Conservation (phyloP, 371 early-diverging fungal genomes). For the Gilbertella persicaria region DNA sequence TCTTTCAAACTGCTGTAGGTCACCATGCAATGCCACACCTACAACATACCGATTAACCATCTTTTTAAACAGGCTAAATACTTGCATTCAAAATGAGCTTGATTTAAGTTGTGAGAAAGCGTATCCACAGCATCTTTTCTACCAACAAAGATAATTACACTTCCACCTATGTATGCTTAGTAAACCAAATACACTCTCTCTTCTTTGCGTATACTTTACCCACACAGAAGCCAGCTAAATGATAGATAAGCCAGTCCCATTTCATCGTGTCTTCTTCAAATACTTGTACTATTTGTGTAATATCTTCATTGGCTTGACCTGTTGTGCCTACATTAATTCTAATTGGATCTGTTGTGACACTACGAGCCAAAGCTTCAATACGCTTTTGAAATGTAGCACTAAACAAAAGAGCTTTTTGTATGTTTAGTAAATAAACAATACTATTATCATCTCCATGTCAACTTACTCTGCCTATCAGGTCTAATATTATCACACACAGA, state of each 20-base stretch:
- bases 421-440: not conserved
- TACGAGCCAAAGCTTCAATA: constrained; percentile 90
- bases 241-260: constrained; percentile 65
- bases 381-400: constrained; percentile 99
- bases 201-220: constrained; percentile 35
- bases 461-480: constrained; percentile 74
- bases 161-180: constrained; percentile 53
- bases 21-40: constrained; percentile 96
- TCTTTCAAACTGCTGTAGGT: constrained; percentile 95
- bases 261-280: constrained; percentile 64
- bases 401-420: constrained; percentile 86
- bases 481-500: constrained; percentile 91
- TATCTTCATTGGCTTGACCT: constrained; percentile 77
- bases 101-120: constrained; percentile 54
- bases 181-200: not conserved
- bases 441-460: not conserved
- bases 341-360: constrained; percentile 88
- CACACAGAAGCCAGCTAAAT: constrained; percentile 53
- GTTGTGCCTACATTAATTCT: constrained; percentile 80
- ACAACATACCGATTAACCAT: no score
- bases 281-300: constrained; percentile 72
- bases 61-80: no score
- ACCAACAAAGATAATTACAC: constrained; percentile 69
- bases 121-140: constrained; percentile 67
- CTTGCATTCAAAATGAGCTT: constrained; percentile 60